Conservation (phyloP, 2,329 filamentous ascomycete species). For the Botryotinia calthae region DNA sequence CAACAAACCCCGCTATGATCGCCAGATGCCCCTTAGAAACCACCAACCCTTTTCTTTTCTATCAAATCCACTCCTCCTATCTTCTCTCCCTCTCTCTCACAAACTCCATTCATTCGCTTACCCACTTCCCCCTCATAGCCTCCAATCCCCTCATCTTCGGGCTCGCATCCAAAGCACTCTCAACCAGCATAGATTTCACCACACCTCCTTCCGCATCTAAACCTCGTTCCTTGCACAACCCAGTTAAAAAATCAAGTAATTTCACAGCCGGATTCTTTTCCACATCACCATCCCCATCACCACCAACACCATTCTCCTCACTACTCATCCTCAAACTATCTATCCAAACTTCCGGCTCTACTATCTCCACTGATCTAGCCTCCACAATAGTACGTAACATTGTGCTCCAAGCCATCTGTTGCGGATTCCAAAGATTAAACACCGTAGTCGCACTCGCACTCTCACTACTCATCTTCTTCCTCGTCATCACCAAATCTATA, state of each 20-base stretch:
- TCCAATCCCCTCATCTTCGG: neutral
- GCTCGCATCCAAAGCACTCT: neutral
- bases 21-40: fast-evolving
- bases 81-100: too few relatives aligned
- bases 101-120: neutral
- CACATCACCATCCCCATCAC: neutral
- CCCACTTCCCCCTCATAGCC: neutral
- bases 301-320: neutral
- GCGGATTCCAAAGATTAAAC: neutral
- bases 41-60: neutral
- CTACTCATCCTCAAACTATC: neutral
- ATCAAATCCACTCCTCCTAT: too few relatives aligned
- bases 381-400: neutral
- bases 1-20: neutral
- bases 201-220: neutral
- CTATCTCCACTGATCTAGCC: neutral
- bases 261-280: neutral
- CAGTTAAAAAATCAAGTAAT: neutral
- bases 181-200: neutral
- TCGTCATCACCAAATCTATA: neutral
- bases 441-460: neutral
- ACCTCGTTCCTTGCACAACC: neutral
- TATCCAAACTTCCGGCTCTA: neutral
- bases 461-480: neutral
- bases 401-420: neutral